Evolutionary conservation across 768 basidiomycete species (phyloP).

Genomic region (Termitomyces sp.): DNA sequence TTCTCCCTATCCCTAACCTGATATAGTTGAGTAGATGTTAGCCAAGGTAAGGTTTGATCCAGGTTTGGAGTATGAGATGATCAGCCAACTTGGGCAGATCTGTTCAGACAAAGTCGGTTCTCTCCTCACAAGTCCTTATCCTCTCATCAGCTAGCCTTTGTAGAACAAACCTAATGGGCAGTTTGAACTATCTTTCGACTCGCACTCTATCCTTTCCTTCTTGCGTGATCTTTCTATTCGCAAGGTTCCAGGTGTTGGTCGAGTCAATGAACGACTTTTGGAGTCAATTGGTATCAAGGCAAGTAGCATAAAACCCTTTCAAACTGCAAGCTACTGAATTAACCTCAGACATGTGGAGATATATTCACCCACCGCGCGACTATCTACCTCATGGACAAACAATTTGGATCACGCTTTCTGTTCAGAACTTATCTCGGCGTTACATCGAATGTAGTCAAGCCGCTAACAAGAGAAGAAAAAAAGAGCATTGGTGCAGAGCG

Average conservation of each 20-base stretch:
- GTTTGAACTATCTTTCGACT: constrained; percentile 69
- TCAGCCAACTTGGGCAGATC: constrained; percentile 46
- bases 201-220: constrained; percentile 63
- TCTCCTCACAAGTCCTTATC: not conserved
- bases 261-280: constrained; percentile 85
- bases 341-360: constrained; percentile 80
- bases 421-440: constrained; percentile 84
- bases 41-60: constrained; percentile 63
- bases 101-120: constrained; percentile 80
- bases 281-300: constrained; percentile 88
- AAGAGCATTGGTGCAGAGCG: constrained; percentile 94
- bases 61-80: not conserved
- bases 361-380: constrained; percentile 73
- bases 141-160: not conserved
- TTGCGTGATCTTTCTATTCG: constrained; percentile 82
- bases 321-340: not conserved
- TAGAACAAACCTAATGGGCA: constrained; percentile 96
- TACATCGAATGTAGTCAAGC: constrained; percentile 77
- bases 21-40: constrained; percentile 59
- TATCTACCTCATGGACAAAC: constrained; percentile 82
- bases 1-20: constrained; percentile 6
- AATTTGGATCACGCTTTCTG: constrained; percentile 75
- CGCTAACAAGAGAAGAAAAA: constrained; percentile 72
- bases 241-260: constrained; percentile 85
- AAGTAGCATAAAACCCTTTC: constrained; percentile 10